Base-by-base conservation (phyloP, 108 stramenopile species). In the Discostella stelligeroides region DNA sequence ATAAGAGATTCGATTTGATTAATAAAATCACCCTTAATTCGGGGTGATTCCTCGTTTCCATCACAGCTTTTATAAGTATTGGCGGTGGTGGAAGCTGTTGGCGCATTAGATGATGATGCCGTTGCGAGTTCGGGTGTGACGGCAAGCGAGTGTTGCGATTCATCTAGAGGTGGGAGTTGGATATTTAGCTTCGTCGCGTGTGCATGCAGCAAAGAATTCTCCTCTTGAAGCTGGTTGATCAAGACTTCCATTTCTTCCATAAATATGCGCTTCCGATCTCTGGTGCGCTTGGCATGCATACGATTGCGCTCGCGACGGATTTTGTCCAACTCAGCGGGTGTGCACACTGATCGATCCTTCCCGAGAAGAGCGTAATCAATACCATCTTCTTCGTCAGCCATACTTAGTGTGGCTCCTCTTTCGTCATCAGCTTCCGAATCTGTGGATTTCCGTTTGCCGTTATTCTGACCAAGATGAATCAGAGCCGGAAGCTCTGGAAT, bases 211-310 rank as follows among this genome's bases (percentile, higher is more conserved):
- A 88, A 10, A 14, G 83, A 62, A 63, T 92, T 92, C 64, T 92
- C 91, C 9, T 80, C 83, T 67, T 90, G 86, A 15, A 92, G 74
- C 48, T 75, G 60, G 48, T 78, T 85, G 65, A 89, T 88, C 78
- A 92, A 88, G 53, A 84, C 85, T 39, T 86, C 86, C 88, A 92
- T 92, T 59, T 90, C 86, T 73, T 90, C 91, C 86, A 88, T 90
- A 43, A 91, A 89, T 10, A 89, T 73, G 10, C 91, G 84, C 76
- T 92, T 92, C 12, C 91, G 66, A 63, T 95, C 94, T 34, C 94
- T 68, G 18, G 91, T 95, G 54, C 89, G 82, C 69, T 92, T 92
- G 55, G 94, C 94, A 67, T 95, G 94, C 90, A 95, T 95, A n/a
- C 94, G 85, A 63, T 95, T 95, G 15, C 94, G 72, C 65, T 95